Conservation (phyloP, 2,329 filamentous ascomycete genomes). For the Pseudogymnoascus sp. region DNA sequence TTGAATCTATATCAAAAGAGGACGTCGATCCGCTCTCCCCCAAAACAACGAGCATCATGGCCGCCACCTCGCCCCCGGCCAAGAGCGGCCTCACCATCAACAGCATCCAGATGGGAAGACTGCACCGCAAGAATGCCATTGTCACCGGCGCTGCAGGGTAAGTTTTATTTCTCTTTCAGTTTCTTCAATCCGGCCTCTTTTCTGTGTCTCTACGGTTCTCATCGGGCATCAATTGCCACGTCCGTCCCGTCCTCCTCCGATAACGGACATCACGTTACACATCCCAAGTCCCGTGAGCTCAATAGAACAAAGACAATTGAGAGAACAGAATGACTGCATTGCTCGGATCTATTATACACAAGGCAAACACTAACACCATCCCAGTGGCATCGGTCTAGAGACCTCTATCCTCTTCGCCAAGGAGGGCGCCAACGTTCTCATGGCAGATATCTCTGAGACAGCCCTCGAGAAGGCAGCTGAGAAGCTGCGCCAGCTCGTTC, state of each 20-base stretch:
- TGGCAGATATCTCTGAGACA: constrained; percentile 61
- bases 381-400: constrained; percentile 66
- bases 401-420: constrained; percentile 65
- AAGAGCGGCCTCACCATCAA: constrained; percentile 26
- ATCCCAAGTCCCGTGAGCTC: neutral
- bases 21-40: neutral
- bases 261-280: neutral
- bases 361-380: neutral
- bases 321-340: neutral
- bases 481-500: constrained; percentile 53
- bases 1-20: neutral
- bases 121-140: constrained; percentile 37
- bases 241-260: neutral
- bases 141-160: constrained; percentile 66
- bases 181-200: constrained; percentile 7
- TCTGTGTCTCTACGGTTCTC: neutral
- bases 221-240: neutral
- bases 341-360: neutral
- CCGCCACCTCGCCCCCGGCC: neutral
- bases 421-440: constrained; percentile 63
- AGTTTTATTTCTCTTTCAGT: constrained; percentile 24
- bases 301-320: neutral
- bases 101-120: constrained; percentile 29
- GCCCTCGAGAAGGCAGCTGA: constrained; percentile 55
- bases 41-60: neutral